Percentiles rank a stretch among this genome's conserved stretches.
phyloP scores from a whole-genome alignment of 768 basidiomycete genomes.

The Tulasnella sp. region DNA sequence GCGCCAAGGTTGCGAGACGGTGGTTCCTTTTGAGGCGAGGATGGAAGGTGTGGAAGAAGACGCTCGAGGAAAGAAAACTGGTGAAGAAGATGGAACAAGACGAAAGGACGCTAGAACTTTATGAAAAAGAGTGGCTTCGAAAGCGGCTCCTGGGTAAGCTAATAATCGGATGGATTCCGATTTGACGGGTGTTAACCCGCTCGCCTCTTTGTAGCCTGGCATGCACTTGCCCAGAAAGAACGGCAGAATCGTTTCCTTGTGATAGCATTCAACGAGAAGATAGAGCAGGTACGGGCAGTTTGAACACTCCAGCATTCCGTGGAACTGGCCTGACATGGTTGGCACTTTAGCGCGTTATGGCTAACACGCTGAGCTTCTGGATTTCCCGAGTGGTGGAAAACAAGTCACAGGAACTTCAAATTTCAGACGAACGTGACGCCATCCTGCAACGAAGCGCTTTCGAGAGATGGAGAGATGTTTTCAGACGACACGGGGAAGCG shows the following conservation, averaged over 20 bases:
- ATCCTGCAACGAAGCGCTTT: slow-evolving; percentile 58
- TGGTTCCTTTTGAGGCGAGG: slow-evolving; percentile 49
- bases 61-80: slow-evolving; percentile 51
- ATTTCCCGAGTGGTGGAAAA: slow-evolving; percentile 72
- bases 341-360: slow-evolving; percentile 42
- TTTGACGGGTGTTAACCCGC: neutral
- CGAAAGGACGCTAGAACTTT: slow-evolving; percentile 42
- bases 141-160: slow-evolving; percentile 37
- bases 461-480: slow-evolving; percentile 68
- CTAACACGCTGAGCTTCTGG: slow-evolving; percentile 60
- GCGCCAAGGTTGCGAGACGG: slow-evolving; percentile 59
- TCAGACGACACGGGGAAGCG: slow-evolving; percentile 67
- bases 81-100: slow-evolving; percentile 53
- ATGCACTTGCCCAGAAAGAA: neutral
- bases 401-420: slow-evolving; percentile 73
- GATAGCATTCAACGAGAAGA: slow-evolving; percentile 33
- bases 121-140: slow-evolving; percentile 47
- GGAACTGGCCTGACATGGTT: slow-evolving; percentile 44
- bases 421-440: slow-evolving; percentile 53
- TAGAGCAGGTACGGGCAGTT: slow-evolving; percentile 18
- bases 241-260: slow-evolving; percentile 31
- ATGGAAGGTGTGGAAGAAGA: slow-evolving; percentile 56
- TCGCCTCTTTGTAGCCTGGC: slow-evolving; percentile 52
- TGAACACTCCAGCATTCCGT: neutral
- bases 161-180: neutral